Evolutionary conservation across 345 rosid species (phyloP).

Genomic region (Viola odorata): DNA sequence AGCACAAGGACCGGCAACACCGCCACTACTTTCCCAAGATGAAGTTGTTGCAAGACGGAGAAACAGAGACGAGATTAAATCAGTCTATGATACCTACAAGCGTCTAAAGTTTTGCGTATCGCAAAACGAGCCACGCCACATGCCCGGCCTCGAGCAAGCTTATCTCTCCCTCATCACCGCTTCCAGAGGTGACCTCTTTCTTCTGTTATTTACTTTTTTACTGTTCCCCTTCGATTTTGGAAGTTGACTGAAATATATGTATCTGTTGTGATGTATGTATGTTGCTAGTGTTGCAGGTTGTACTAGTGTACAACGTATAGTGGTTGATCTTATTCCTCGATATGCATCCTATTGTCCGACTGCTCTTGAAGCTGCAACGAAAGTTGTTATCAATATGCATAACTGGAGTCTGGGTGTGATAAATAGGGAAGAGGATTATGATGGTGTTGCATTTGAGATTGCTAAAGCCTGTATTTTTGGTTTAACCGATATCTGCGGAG

Average conservation of each 20-base stretch:
- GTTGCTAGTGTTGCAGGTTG: constrained; percentile 60
- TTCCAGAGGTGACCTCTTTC: constrained; percentile 48
- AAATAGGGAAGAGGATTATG: constrained; percentile 55
- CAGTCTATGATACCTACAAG: constrained; percentile 71
- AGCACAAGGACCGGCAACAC: constrained; percentile 40
- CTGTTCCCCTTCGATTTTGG: not conserved
- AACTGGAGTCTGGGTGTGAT: constrained; percentile 48
- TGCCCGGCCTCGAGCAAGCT: constrained; percentile 60
- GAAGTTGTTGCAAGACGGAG: constrained; percentile 54
- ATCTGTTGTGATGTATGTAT: not conserved
- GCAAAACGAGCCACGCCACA: constrained; percentile 49
- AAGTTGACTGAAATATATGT: not conserved
- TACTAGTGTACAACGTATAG: constrained; percentile 73
- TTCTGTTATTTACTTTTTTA: not conserved
- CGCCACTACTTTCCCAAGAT: constrained; percentile 54
- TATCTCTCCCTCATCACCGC: constrained; percentile 70
- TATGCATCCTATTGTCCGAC: constrained; percentile 74
- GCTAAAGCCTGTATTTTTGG: constrained; percentile 81
- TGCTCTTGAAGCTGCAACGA: constrained; percentile 68
- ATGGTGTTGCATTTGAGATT: constrained; percentile 71
- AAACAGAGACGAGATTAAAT: constrained; percentile 78
- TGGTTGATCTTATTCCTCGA: constrained; percentile 83
- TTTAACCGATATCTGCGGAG: constrained; percentile 66
- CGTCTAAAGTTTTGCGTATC: constrained; percentile 60
- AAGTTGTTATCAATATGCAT: constrained; percentile 59